Conservation (phyloP, 345 rosid species). For the Psidium friedrichsthalianum region DNA sequence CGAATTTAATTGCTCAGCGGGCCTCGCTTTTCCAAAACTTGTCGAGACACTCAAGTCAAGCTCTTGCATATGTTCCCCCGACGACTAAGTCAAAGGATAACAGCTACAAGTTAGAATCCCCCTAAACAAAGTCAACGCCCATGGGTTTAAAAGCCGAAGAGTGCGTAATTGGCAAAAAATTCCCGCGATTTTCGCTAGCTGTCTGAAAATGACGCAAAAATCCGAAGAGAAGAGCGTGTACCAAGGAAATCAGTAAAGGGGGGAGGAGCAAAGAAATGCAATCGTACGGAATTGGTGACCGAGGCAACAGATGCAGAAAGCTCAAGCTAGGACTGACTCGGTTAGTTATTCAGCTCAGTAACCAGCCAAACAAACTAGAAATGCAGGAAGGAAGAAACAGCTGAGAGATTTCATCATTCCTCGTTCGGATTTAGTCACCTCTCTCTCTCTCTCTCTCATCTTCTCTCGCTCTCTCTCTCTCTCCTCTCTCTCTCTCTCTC, state of each 20-base stretch:
- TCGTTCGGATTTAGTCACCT: background rate
- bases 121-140: background rate
- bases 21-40: background rate
- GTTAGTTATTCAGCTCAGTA: background rate
- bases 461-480: no score
- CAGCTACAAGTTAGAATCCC: background rate
- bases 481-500: background rate
- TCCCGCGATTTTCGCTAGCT: background rate
- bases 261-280: background rate
- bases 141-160: background rate
- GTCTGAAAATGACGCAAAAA: background rate
- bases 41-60: background rate
- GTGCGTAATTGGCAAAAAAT: background rate
- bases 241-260: background rate
- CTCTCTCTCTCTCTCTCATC: background rate
- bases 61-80: background rate
- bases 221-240: background rate
- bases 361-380: slow-evolving; percentile 1
- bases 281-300: background rate
- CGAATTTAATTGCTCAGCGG: background rate
- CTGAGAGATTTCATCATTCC: background rate
- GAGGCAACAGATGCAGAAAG: background rate
- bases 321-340: background rate
- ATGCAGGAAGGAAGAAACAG: background rate
- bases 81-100: background rate